Evolutionary conservation across 2,329 filamentous ascomycete genomes (phyloP).

Genomic region (Aspergillus oerlinghausenensis): DNA sequence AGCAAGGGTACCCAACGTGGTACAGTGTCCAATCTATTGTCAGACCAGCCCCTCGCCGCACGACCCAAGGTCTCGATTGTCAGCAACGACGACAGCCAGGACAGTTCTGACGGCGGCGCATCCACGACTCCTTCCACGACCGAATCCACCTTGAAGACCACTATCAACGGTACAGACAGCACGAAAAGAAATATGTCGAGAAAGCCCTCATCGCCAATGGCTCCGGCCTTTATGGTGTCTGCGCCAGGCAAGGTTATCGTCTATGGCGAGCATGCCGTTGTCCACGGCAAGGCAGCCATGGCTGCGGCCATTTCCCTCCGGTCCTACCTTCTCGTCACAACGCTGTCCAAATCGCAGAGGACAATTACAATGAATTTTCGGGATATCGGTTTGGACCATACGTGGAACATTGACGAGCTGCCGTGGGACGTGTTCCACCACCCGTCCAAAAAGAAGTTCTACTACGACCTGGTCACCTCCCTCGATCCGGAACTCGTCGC

Average conservation of each 20-base stretch:
- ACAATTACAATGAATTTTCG: conserved; percentile 85
- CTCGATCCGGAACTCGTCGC: conserved; percentile 78
- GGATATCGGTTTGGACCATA: conserved; percentile 83
- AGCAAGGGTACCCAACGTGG: conserved; percentile 21
- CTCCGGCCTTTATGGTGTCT: conserved; percentile 95
- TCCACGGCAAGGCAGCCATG: conserved; percentile 93
- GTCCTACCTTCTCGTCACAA: conserved; percentile 93
- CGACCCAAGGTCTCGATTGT: conserved; percentile 14
- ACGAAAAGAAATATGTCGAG: conserved; percentile 21
- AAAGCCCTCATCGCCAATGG: conserved; percentile 54
- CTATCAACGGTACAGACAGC: conserved; percentile 3
- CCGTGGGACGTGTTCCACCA: conserved; percentile 81
- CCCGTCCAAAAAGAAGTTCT: conserved; percentile 84
- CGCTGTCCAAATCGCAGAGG: conserved; percentile 84
- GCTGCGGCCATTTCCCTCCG: conserved; percentile 91
- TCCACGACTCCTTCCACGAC: conserved; percentile 25
- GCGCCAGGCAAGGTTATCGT: conserved; percentile 98
- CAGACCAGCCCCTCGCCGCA: conserved; percentile 16
- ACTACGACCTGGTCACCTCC: conserved; percentile 81
- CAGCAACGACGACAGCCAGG: conserved; percentile 20
- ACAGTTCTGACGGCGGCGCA: conserved; percentile 26
- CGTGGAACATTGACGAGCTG: conserved; percentile 88
- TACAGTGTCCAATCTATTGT: conserved; percentile 26
- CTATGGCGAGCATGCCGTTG: conserved; percentile 96
- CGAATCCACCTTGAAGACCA: conserved; percentile 9